Percentiles rank a stretch among this genome's conserved stretches.
phyloP scores from a whole-genome alignment of 176 grass and related monocot species.

The Musa schizocarpa region DNA sequence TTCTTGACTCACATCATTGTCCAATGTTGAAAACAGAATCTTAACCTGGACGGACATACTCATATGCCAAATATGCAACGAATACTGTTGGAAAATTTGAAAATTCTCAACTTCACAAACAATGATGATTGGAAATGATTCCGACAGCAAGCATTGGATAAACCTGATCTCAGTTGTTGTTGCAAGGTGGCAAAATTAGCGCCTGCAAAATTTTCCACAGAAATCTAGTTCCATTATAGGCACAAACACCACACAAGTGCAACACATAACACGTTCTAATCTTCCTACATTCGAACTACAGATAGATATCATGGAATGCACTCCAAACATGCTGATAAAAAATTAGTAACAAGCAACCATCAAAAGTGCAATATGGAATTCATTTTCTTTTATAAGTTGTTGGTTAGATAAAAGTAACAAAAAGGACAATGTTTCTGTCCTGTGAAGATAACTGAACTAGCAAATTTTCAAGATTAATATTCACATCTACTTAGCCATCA shows the following conservation, averaged over 20 bases:
- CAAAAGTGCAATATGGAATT: not conserved
- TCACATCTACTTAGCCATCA: too few species aligned
- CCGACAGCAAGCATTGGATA: not conserved
- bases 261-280: not conserved
- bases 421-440: too few species aligned
- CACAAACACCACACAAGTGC: not conserved
- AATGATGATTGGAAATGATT: not conserved
- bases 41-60: not conserved
- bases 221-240: not conserved
- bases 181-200: not conserved
- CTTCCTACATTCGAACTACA: not conserved
- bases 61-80: not conserved
- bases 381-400: not conserved
- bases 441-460: too few species aligned
- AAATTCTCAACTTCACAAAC: not conserved
- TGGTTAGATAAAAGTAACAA: too few species aligned
- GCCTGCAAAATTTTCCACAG: not conserved
- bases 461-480: too few species aligned
- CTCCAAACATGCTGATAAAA: not conserved
- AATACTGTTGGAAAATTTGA: not conserved
- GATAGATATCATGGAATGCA: not conserved
- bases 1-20: not conserved
- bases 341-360: not conserved
- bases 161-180: too few species aligned
- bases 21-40: slow-evolving; percentile 10